These are phyloP conservation scores for Pyrenopolyporus hunteri DNA, from an alignment of 495 filamentous ascomycete genomes.

Conservation along the genomic window DNA sequence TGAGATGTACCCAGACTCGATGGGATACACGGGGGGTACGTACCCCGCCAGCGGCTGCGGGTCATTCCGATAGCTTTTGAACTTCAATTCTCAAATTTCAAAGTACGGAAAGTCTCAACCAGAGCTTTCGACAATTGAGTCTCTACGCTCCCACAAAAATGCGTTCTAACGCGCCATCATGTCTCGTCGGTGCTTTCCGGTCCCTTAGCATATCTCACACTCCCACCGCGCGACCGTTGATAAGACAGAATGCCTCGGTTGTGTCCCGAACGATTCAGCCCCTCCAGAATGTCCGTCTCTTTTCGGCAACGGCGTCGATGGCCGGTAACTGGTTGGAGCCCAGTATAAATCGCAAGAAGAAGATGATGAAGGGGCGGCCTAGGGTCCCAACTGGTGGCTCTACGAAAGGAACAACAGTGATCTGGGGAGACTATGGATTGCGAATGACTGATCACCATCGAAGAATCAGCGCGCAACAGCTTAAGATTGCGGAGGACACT, in stretches of 20 bases:
- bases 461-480: constrained; percentile 81
- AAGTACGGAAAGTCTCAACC: constrained; percentile 1
- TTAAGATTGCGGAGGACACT: constrained; percentile 88
- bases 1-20: no score
- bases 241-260: constrained; percentile 37
- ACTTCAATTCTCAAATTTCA: constrained; percentile 13
- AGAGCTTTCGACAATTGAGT: constrained; percentile 14
- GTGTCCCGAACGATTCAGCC: constrained; percentile 20
- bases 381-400: constrained; percentile 90
- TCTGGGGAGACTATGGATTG: constrained; percentile 95
- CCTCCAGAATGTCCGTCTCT: constrained; percentile 60
- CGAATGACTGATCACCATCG: constrained; percentile 94
- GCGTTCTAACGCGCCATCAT: constrained; percentile 47
- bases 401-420: constrained; percentile 88
- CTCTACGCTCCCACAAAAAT: constrained; percentile 38
- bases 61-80: constrained; percentile 13
- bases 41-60: constrained; percentile 13
- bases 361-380: constrained; percentile 88
- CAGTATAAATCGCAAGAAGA: constrained; percentile 72
- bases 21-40: no score
- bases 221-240: constrained; percentile 39
- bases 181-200: constrained; percentile 51
- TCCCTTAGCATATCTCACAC: constrained; percentile 49
- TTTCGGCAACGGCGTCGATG: constrained; percentile 71
- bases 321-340: constrained; percentile 80